Percentiles rank a stretch among this genome's conserved stretches.
Evolutionary conservation across 805 yeast species (phyloP).

Genomic region (Cyberlindnera mrakii): DNA sequence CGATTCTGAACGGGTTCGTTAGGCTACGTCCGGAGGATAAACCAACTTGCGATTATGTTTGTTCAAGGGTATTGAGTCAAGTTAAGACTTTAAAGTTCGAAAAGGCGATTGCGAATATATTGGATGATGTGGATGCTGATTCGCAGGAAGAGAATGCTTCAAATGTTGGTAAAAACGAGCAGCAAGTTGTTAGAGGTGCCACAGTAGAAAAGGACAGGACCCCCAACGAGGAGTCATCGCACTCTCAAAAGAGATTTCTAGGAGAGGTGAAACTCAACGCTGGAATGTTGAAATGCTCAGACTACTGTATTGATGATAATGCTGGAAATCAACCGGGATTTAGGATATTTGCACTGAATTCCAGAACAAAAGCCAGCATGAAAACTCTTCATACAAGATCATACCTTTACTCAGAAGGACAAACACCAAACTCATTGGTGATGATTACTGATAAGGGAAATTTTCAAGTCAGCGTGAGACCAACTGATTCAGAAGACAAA

Average conservation of each 20-base stretch:
- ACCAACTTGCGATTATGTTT: constrained; percentile 16
- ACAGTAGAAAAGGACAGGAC: no score
- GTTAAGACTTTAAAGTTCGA: neutral
- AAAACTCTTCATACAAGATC: constrained; percentile 32
- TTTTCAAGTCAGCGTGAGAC: constrained; percentile 5
- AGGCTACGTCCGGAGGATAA: constrained; percentile 22
- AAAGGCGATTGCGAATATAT: constrained; percentile 3
- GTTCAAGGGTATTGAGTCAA: constrained; percentile 1
- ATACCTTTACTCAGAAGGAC: constrained; percentile 32
- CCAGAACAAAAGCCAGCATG: constrained; percentile 25
- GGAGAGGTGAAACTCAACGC: neutral
- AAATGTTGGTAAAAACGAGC: neutral
- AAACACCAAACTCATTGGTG: constrained; percentile 14
- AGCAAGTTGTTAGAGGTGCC: no score
- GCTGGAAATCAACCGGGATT: constrained; percentile 27
- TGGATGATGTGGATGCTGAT: constrained; percentile 3
- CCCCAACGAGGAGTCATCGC: neutral
- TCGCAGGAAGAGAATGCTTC: neutral
- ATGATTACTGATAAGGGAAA: constrained; percentile 10
- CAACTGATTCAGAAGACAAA: constrained; percentile 5
- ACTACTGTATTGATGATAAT: constrained; percentile 15
- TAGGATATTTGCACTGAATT: constrained; percentile 32
- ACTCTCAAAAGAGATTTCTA: neutral
- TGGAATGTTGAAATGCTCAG: constrained; percentile 1
- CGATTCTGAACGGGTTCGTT: constrained; percentile 33